phyloP scores from a whole-genome alignment of 352 stramenopile species.

The Globisporangium paddicum region DNA sequence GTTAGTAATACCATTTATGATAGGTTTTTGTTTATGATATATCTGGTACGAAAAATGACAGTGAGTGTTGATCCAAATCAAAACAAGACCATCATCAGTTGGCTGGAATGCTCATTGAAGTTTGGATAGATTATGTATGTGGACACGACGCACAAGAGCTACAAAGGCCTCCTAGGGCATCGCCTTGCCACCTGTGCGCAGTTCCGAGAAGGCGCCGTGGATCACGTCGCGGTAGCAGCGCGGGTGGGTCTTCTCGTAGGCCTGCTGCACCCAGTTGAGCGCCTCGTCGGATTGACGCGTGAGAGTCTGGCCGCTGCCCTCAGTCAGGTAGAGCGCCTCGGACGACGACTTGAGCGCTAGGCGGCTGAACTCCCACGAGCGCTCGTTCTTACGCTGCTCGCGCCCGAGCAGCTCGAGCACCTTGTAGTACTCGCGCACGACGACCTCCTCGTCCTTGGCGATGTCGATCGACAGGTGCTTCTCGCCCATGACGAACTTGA shows the following conservation, averaged over 20 bases:
- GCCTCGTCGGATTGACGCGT: constrained; percentile 34
- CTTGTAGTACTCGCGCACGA: constrained; percentile 35
- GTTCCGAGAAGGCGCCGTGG: constrained; percentile 15
- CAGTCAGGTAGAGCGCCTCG: constrained; percentile 28
- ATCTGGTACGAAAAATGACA: too few relatives aligned
- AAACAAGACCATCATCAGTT: too few relatives aligned
- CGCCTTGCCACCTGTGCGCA: constrained; percentile 11
- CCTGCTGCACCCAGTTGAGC: constrained; percentile 26
- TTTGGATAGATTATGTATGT: too few relatives aligned
- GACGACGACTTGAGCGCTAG: constrained; percentile 23
- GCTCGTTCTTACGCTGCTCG: constrained; percentile 28
- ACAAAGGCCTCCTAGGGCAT: not conserved
- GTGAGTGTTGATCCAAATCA: too few relatives aligned
- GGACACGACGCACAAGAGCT: not conserved
- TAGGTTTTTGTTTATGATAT: too few relatives aligned
- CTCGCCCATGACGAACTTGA: constrained; percentile 29
- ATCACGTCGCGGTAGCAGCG: constrained; percentile 34
- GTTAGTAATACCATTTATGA: too few relatives aligned
- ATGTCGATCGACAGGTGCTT: constrained; percentile 27
- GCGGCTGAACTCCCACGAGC: constrained; percentile 26
- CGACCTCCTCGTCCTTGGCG: constrained; percentile 20
- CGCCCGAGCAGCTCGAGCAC: constrained; percentile 31
- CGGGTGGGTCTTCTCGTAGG: constrained; percentile 30
- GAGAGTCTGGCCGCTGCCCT: constrained; percentile 26
- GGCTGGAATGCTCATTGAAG: too few relatives aligned